Evolutionary conservation across 106 monocot genomes (phyloP).

Genomic region (Allium sativum): DNA sequence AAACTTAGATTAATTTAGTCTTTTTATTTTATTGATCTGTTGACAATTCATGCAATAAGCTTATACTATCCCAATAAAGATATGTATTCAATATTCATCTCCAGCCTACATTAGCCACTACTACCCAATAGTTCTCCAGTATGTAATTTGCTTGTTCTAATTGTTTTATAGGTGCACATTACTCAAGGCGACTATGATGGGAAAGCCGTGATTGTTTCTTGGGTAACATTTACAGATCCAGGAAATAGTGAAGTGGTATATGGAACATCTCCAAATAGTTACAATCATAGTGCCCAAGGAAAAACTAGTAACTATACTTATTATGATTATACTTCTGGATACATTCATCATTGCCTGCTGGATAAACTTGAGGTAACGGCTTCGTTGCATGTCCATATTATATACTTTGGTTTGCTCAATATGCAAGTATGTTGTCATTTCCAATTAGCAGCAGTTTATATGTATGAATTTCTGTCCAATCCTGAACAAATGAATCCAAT

Average conservation of each 20-base stretch:
- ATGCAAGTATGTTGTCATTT: no score
- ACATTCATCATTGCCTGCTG: conserved; percentile 85
- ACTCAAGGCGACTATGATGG: conserved; percentile 99
- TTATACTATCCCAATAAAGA: no score
- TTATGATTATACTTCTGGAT: conserved; percentile 79
- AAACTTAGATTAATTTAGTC: neutral
- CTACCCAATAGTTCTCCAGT: neutral
- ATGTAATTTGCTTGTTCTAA: conserved; percentile 1
- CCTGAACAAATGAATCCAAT: no score
- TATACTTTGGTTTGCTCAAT: neutral
- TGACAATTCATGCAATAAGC: no score
- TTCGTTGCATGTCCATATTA: neutral
- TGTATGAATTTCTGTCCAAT: no score
- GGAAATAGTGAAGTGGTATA: conserved; percentile 64
- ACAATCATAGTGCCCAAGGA: conserved; percentile 55
- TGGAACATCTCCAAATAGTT: conserved; percentile 36
- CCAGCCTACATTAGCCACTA: neutral
- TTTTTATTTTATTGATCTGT: neutral
- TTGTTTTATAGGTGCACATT: conserved; percentile 63
- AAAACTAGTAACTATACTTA: conserved; percentile 69
- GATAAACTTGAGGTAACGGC: conserved; percentile 61
- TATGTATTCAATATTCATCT: neutral
- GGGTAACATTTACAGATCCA: conserved; percentile 68
- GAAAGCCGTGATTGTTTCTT: conserved; percentile 87
- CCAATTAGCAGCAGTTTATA: no score